Evolutionary conservation across 768 basidiomycete species (phyloP), one percentile per base, ranked within the genome.

Genomic region (Naganishia friedmannii): DNA sequence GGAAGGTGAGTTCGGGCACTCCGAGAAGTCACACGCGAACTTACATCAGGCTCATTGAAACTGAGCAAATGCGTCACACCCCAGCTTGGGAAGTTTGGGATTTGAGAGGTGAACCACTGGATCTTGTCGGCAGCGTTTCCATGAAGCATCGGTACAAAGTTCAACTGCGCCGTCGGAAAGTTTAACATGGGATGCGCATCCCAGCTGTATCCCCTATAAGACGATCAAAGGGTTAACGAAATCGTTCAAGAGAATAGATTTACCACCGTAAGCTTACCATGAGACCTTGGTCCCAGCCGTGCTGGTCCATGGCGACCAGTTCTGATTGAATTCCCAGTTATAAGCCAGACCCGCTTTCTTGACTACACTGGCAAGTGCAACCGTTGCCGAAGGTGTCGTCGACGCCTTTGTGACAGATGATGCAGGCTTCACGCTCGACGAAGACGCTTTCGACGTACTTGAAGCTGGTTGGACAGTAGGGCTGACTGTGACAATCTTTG

Each of bases 11-110:
- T 48, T 76, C 75, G 55, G 29, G 7, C 28, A 51, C 7, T 76
- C 73, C 15, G 23, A 26, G 29, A 21, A 29, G 21, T 0, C 42
- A 31, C 5, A 17, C 17, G 17, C 3, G 3, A 7, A 65, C 65
- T 54, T 21, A 65, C 46, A 42, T 76, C 73, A 72, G 76, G 78
- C 55, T 79, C 78, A 58, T 79, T 79, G 73, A 77, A 77, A n/a
- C 70, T 66, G 57, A 77, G 65, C 28, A 79, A 57, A 45, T 77
- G 63, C 9, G 51, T 73, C 9, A 72, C 72, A 1, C 73, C 72
- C 63, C 69, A 70, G 23, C 46, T 32, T 42, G 45, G 28, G 42
- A 71, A 71, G 23, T 65, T 70, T 45, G 60, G 53, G 7, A 65
- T 42, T 26, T 70, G 42, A 15, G 56, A 53, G 23, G 32, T 26